A percentile compares a stretch with the other conserved stretches of the same genome.
Conservation (phyloP, 2,329 filamentous ascomycete species). For the Botrytis pseudocinerea region DNA sequence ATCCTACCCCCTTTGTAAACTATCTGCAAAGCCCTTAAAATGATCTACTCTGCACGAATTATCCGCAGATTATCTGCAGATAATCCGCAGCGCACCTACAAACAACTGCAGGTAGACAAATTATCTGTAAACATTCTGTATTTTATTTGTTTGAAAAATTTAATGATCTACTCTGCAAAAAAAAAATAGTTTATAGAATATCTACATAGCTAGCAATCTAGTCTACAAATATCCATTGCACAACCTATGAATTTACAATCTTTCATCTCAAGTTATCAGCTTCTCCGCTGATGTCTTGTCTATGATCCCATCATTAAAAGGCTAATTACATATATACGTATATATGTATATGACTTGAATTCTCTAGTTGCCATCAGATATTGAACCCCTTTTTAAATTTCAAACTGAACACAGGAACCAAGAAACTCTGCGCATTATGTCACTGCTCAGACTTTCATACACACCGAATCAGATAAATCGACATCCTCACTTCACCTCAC, state of each 20-base stretch:
- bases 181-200: too few species aligned
- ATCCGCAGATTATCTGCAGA: too few species aligned
- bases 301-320: background rate
- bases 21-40: too few species aligned
- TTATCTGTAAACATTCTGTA: too few species aligned
- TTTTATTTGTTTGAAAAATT: too few species aligned
- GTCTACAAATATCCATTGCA: too few species aligned
- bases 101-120: too few species aligned
- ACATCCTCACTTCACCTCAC: background rate
- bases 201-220: too few species aligned
- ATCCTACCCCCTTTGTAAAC: too few species aligned
- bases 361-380: rapidly evolving
- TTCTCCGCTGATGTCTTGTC: background rate
- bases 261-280: background rate
- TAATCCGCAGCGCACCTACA: too few species aligned
- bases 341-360: background rate
- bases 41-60: too few species aligned
- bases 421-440: background rate
- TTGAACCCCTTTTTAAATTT: rapidly evolving
- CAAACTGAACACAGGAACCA: background rate
- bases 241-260: background rate
- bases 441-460: background rate
- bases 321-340: background rate
- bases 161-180: too few species aligned
- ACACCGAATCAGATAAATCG: background rate